Percentiles rank a stretch among this genome's conserved stretches.
These are phyloP conservation scores for Colletotrichum sp. DNA, from an alignment of 2,329 filamentous ascomycete species.

Conservation along the genomic window DNA sequence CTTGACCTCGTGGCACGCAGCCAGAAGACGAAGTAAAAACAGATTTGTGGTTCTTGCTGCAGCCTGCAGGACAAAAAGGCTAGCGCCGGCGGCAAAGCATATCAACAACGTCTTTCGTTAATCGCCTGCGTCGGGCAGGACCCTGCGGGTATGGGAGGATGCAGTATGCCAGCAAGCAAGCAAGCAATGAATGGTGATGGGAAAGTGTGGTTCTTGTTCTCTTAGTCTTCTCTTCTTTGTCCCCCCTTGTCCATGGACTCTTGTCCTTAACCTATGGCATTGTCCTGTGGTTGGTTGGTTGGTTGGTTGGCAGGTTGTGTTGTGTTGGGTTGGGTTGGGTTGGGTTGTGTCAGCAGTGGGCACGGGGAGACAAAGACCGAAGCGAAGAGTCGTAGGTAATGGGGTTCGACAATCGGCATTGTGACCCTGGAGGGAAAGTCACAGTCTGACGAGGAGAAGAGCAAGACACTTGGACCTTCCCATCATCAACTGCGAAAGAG, in stretches of 20 bases:
- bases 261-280: neutral
- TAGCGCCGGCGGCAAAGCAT: slow-evolving; percentile 1
- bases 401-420: neutral
- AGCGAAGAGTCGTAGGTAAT: neutral
- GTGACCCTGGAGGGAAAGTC: neutral
- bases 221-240: neutral
- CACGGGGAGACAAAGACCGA: neutral
- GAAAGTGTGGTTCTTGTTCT: neutral
- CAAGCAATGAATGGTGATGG: neutral
- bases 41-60: neutral
- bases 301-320: neutral
- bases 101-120: neutral
- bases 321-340: neutral
- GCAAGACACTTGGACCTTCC: neutral
- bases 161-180: neutral
- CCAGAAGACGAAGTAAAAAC: neutral
- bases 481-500: neutral
- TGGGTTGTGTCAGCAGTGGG: neutral
- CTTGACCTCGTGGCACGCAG: neutral
- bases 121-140: neutral
- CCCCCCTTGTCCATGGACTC: neutral
- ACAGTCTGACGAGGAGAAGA: neutral
- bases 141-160: neutral
- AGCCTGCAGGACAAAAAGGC: neutral
- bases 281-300: neutral